Percentiles rank a stretch among this genome's conserved stretches.
These are phyloP conservation scores for Zoysia pacifica DNA, from an alignment of 176 grass and related monocot species.

Conservation along the genomic window DNA sequence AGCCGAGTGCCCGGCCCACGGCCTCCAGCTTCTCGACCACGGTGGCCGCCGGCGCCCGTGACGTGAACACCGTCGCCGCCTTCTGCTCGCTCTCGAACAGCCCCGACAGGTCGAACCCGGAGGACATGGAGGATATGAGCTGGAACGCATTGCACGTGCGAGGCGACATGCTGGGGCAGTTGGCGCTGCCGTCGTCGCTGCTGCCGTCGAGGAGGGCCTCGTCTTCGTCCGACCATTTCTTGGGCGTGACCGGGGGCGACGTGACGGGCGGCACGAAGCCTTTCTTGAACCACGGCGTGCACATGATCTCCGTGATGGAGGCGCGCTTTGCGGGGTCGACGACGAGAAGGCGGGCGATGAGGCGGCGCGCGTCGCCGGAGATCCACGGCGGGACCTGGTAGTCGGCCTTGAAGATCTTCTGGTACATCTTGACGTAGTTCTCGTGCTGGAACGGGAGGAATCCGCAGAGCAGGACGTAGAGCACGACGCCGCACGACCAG, in stretches of 20 bases:
- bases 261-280: conserved; percentile 43
- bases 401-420: conserved; percentile 81
- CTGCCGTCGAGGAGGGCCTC: neutral
- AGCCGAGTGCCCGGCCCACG: conserved; percentile 52
- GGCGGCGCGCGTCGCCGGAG: conserved; percentile 70
- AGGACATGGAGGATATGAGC: conserved; percentile 93
- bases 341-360: conserved; percentile 75
- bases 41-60: conserved; percentile 49
- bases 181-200: neutral
- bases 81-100: conserved; percentile 69
- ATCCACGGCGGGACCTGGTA: conserved; percentile 83
- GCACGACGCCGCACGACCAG: conserved; percentile 96
- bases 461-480: conserved; percentile 87
- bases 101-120: conserved; percentile 89
- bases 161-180: conserved; percentile 34
- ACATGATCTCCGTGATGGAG: conserved; percentile 66
- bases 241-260: conserved; percentile 18
- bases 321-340: conserved; percentile 76
- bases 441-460: conserved; percentile 87
- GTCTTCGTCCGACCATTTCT: conserved; percentile 22
- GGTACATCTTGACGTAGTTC: conserved; percentile 85
- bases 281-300: conserved; percentile 74
- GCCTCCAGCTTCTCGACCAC: conserved; percentile 59
- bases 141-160: conserved; percentile 94
- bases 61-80: conserved; percentile 73